Evolutionary conservation across 306 rosid genomes (phyloP), one percentile per base, ranked within the genome.

Genomic region (Purshia tridentata): DNA sequence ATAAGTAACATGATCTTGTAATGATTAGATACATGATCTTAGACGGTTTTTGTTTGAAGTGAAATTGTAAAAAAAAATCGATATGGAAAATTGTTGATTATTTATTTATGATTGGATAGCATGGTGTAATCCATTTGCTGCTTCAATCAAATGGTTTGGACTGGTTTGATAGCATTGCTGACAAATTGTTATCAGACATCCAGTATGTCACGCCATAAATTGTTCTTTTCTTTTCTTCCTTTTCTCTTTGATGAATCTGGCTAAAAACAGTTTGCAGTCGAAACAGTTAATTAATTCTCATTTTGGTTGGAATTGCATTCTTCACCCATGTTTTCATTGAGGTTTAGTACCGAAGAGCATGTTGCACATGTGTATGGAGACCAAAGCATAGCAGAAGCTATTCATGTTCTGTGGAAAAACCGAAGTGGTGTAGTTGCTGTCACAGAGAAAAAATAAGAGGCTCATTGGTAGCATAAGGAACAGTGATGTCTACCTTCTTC

Each of bases 71-170:
- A 39, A 35, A 59, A 35, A 57, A 2, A 15, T 13, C 4, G 16
- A 15, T 6, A 59, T 12, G 1, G 22, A 40, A 52, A 61, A 65
- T 53, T 49, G 47, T 57, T 60, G 23, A 35, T 29, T 72, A 58
- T 55, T 81, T 51, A 18, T 13, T 46, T 72, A n/a, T 73, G 52
- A 53, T 67, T 75, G 39, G 76, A 73, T 76, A 87, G 97, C 84
- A 45, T 78, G 88, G 86, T 12, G 67, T 81, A n/a, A 81, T 84
- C 41, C 81, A 79, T 47, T 62, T 79, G 65, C 93, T 91, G 67
- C 90, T 89, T 81, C 83, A 84, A 78, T 91, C 92, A 57, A 81
- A 83, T 40, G 87, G 87, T 18, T 82, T 87, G 42, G 87, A 86
- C 72, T 86, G 87, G 96, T 84, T 89, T 65, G 90, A 86, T 76